Base-by-base conservation (phyloP, 805 yeast species). In the Wickerhamomyces queroliae region DNA sequence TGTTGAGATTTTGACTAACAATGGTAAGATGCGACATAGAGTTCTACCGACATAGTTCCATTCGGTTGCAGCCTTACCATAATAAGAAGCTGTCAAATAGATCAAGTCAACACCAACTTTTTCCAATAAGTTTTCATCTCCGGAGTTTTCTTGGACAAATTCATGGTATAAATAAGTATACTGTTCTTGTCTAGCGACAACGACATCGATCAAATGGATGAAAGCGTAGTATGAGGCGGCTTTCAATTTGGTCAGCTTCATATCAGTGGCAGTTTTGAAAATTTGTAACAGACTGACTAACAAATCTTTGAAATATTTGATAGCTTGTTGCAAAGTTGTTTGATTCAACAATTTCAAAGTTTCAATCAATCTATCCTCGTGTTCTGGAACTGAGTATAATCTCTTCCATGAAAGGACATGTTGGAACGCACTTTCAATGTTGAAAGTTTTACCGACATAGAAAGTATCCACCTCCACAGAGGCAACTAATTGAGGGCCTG, bases 21-120 rank as follows among this genome's bases (percentile, higher is more conserved):
- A 61, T 4, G 77, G 67, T 16, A 77, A 67, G 9, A 76, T 67
- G 37, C 89, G 71, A 49, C 87, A 80, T 30, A 79, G 60, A 0
- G 85, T 75, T 52, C 87, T 67, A 4, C 85, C 80, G 34, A 75
- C 66, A 27, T 77, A 68, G 54, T 67, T 76, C 88, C 89, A 81
- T 35, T 69, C 74, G 3, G 66, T 58, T 30, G 66, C 67, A 13
- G 78, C 79, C 27, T 67, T 66, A 11, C 63, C 52, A 47, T 79
- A 76, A 35, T 72, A 61, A 10, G 59, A 62, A 3, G 76, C 59
- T 53, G 78, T 64, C 45, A 69, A 63, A 18, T 63, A 53, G 28
- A 81, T 50, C 33, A 82, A 52, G 38, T 66, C 66, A 21, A 70
- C 58, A 6, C 88, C 88, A 43, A 78, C 62, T 2, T 55, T 51